Evolutionary conservation across 2,329 filamentous ascomycete species (phyloP), one percentile per base, ranked within the genome.

Genomic region (Phialocephala subalpina): DNA sequence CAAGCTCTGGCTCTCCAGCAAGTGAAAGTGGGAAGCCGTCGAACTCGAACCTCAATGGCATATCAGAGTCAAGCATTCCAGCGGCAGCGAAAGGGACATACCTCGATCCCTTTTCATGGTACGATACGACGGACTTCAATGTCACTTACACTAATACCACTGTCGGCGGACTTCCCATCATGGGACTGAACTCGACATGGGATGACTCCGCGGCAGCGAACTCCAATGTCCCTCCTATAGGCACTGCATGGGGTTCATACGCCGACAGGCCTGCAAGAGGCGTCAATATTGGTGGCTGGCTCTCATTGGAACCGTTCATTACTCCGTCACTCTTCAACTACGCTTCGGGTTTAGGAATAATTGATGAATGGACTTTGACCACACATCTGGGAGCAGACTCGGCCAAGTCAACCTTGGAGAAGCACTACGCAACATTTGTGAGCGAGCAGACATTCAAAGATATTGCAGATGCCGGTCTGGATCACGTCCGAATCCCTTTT

Each of bases 401-500:
- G 4, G 87, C 90, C 2, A 86, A 87, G 36, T 79, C 83, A 2
- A 91, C 86, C 0, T 80, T 98, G n/a, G 96, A 99, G 77, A 85
- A 92, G 66, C 96, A 99, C 78, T 99, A 99, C 79, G 90, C 94
- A 1, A 88, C 87, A 0, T 99, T 97, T 75, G 89, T 98, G 52
- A 94, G 87, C 0, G 93, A 97, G 76, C 82, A 91, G 65, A 94
- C 92, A 1, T 97, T 98, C 77, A 84, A 84, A 63, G 91, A 95
- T 47, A 97, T 99, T 66, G 88, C 89, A 58, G 90, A 88, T 45
- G 96, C 96, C 1, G 96, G 96, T 0, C 87, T 99, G 55, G 96
- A 99, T 76, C 96, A 99, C 77, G 92, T 99, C n/a, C 91, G 96
- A 62, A 97, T 99, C 62, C 94, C 92, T 0, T 98, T 91, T 77